Percentiles rank a stretch among this genome's conserved stretches.
Conservation (phyloP, 176 grass and related monocot genomes). For the Carex scoparia region DNA sequence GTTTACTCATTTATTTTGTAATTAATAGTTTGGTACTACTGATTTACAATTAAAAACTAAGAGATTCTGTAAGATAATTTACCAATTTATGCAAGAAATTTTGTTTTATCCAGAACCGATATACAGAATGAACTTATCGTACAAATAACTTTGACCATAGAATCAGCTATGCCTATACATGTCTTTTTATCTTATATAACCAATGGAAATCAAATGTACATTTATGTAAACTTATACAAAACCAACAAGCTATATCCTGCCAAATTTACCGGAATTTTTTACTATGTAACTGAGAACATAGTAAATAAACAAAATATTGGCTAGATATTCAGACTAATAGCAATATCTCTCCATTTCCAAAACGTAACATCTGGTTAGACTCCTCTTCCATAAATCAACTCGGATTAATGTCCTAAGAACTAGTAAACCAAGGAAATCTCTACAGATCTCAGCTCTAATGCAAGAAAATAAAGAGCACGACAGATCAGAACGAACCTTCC, state of each 20-base stretch:
- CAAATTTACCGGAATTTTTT: background rate
- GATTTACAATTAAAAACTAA: background rate
- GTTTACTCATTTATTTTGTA: background rate
- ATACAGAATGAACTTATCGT: background rate
- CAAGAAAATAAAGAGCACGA: background rate
- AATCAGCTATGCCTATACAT: background rate
- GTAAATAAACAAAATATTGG: background rate
- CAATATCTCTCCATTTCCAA: background rate
- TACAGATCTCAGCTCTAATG: constrained; percentile 3
- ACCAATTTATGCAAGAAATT: background rate
- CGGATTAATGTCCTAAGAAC: background rate
- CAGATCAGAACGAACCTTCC: constrained; percentile 43
- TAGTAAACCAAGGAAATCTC: constrained; percentile 1
- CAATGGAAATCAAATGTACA: background rate
- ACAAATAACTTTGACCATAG: background rate
- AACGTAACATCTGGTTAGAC: background rate
- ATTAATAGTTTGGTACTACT: background rate
- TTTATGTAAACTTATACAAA: background rate
- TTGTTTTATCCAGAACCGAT: background rate
- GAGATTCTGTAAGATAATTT: background rate
- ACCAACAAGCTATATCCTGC: background rate
- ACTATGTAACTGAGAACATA: background rate
- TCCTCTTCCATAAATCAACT: background rate
- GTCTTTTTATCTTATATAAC: background rate
- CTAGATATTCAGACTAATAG: background rate